phyloP scores from a whole-genome alignment of 139 green algal genomes.

The Chlamydomonas sphaeroides region DNA sequence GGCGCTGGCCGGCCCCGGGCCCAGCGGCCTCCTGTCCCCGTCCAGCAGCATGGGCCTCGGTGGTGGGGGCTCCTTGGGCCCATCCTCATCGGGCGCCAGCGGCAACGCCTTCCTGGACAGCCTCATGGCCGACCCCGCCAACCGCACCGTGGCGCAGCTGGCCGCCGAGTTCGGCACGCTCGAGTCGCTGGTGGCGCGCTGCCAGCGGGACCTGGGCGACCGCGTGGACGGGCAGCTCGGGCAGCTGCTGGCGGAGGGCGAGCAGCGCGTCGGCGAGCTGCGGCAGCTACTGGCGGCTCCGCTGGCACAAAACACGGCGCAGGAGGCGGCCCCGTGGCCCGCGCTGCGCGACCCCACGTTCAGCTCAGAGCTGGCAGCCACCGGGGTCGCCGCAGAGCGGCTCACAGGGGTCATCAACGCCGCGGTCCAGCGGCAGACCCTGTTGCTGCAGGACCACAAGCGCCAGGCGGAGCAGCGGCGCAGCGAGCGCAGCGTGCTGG shows the following conservation, averaged over 20 bases:
- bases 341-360: conserved; percentile 20
- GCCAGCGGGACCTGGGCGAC: background rate
- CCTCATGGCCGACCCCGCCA: conserved; percentile 14
- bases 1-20: too few relatives aligned
- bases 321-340: conserved; percentile 4
- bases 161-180: background rate
- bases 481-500: conserved; percentile 25
- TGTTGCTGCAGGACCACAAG: background rate
- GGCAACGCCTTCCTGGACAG: conserved; percentile 34
- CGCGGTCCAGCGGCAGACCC: conserved; percentile 8
- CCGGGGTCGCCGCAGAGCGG: too few relatives aligned
- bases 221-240: background rate
- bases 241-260: conserved; percentile 4
- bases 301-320: background rate
- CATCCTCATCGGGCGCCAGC: background rate
- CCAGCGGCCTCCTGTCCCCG: too few relatives aligned
- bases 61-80: background rate
- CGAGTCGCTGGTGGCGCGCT: background rate
- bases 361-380: background rate
- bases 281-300: conserved; percentile 1
- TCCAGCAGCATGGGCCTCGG: background rate
- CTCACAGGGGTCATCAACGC: background rate
- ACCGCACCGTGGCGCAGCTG: conserved; percentile 25
- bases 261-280: background rate
- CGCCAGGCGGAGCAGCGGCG: conserved; percentile 12